These are phyloP conservation scores for Ceratocystis variospora DNA, from an alignment of 2,329 filamentous ascomycete species.

Conservation along the genomic window DNA sequence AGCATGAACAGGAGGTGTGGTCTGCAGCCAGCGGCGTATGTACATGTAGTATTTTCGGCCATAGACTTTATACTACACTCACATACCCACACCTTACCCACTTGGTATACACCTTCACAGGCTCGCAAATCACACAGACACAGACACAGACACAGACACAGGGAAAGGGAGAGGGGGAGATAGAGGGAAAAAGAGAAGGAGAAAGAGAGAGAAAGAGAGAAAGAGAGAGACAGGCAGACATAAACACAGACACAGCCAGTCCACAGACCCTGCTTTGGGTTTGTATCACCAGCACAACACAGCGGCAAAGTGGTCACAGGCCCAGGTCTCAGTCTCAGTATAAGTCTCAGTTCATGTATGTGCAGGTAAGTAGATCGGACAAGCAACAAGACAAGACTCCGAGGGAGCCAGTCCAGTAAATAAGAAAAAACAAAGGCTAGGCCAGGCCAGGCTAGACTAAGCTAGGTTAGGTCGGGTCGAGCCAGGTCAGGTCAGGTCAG, in stretches of 20 bases:
- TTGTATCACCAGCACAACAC: constrained; percentile 1
- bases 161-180: too few species aligned
- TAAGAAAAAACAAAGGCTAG: not conserved
- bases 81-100: too few species aligned
- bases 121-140: too few species aligned
- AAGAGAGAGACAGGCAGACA: too few species aligned
- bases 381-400: constrained; percentile 6
- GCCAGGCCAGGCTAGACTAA: not conserved
- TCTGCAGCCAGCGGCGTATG: not conserved
- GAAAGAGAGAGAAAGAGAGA: too few species aligned
- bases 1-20: not conserved
- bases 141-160: too few species aligned
- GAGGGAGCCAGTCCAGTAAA: not conserved
- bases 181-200: too few species aligned
- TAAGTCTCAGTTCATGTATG: constrained; percentile 3
- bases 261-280: not conserved
- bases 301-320: not conserved
- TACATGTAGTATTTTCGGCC: not conserved
- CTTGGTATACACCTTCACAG: too few species aligned
- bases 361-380: not conserved
- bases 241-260: not conserved
- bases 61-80: too few species aligned
- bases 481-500: not conserved
- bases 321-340: constrained; percentile 1
- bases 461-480: not conserved